Conservation (phyloP, 495 filamentous ascomycete species). For the Talaromyces nanjingensis region DNA sequence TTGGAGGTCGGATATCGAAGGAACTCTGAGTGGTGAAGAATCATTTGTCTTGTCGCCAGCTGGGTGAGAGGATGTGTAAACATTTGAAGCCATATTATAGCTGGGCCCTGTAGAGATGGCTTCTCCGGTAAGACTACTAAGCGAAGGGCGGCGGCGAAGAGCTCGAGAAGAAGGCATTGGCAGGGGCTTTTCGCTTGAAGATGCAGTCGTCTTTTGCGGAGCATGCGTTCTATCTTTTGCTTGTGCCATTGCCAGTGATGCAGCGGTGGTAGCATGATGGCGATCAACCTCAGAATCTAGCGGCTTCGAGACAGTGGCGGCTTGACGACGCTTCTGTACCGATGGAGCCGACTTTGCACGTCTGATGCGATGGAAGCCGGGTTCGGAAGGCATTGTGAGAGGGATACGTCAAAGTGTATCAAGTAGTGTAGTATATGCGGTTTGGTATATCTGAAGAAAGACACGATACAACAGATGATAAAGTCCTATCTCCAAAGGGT, state of each 20-base stretch:
- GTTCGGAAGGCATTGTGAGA: constrained; percentile 24
- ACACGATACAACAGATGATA: constrained; percentile 4
- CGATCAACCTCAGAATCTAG: constrained; percentile 50
- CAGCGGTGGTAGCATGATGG: constrained; percentile 59
- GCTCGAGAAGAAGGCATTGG: constrained; percentile 35
- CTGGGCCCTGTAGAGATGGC: constrained; percentile 10
- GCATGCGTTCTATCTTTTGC: constrained; percentile 39
- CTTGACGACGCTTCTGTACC: constrained; percentile 30
- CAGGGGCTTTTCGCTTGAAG: constrained; percentile 17
- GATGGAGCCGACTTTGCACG: constrained; percentile 60
- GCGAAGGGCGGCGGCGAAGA: constrained; percentile 16
- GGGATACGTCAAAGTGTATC: neutral
- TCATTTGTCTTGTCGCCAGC: neutral
- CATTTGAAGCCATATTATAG: neutral
- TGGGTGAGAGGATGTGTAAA: neutral
- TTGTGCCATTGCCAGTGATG: constrained; percentile 56
- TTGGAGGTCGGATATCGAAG: constrained; percentile 27
- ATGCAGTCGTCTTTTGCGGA: constrained; percentile 24
- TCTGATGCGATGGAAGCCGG: constrained; percentile 38
- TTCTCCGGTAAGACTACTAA: constrained; percentile 11
- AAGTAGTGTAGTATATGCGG: constrained; percentile 3
- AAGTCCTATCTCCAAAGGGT: neutral
- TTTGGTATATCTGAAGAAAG: constrained; percentile 1
- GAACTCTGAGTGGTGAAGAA: constrained; percentile 21
- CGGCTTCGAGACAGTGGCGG: constrained; percentile 25